Percentiles rank a stretch among this genome's conserved stretches.
Evolutionary conservation across 805 yeast genomes (phyloP).

Genomic region (Candida golubevii): DNA sequence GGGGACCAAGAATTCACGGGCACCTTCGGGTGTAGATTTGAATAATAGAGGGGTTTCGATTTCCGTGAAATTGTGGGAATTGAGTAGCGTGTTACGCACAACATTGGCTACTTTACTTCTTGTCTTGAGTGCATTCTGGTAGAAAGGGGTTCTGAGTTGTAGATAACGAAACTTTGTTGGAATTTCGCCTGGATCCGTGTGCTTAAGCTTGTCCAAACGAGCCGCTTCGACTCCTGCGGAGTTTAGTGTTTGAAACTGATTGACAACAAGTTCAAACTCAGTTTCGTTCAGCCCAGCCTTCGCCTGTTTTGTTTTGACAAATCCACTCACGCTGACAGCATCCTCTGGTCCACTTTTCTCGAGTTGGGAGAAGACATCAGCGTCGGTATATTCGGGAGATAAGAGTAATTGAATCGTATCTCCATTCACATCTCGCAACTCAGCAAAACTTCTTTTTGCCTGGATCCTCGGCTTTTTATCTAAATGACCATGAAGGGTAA

Average conservation of each 20-base stretch:
- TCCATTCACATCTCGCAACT: slow-evolving; percentile 71
- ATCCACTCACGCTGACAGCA: slow-evolving; percentile 64
- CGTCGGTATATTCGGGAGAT: slow-evolving; percentile 39
- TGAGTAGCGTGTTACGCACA: slow-evolving; percentile 39
- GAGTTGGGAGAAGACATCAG: slow-evolving; percentile 36
- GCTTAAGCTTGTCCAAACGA: slow-evolving; percentile 59
- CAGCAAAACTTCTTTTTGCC: slow-evolving; percentile 69
- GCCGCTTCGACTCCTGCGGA: slow-evolving; percentile 60
- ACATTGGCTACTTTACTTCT: slow-evolving; percentile 53
- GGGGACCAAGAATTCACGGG: slow-evolving; percentile 92
- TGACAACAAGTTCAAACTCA: slow-evolving; percentile 57
- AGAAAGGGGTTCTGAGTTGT: slow-evolving; percentile 62
- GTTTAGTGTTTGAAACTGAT: slow-evolving; percentile 54
- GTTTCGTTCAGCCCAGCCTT: slow-evolving; percentile 9
- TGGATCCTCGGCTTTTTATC: slow-evolving; percentile 68
- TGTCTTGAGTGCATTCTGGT: slow-evolving; percentile 51
- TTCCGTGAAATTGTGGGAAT: slow-evolving; percentile 56
- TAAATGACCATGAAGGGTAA: slow-evolving; percentile 79
- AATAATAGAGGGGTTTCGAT: slow-evolving; percentile 90
- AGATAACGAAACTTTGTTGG: slow-evolving; percentile 81
- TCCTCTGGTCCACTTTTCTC: slow-evolving; percentile 63
- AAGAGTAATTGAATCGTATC: slow-evolving; percentile 50
- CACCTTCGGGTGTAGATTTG: slow-evolving; percentile 98
- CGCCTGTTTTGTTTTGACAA: slow-evolving; percentile 31
- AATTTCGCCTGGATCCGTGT: slow-evolving; percentile 46